A percentile compares a stretch with the other conserved stretches of the same genome.
These are phyloP conservation scores for Eragrostis nindensis DNA, from an alignment of 176 grass and related monocot genomes.

Conservation along the genomic window DNA sequence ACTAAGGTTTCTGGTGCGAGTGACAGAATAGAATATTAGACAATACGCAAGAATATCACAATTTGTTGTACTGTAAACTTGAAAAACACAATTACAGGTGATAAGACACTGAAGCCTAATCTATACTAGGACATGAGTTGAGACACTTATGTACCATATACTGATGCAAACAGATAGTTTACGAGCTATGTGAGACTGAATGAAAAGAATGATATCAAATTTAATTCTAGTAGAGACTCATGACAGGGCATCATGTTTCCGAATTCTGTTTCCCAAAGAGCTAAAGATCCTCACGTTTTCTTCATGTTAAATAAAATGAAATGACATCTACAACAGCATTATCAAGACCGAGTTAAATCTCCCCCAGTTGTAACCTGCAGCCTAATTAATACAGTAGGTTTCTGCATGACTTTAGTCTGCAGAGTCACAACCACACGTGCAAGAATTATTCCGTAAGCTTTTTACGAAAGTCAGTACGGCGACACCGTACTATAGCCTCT, in stretches of 20 bases:
- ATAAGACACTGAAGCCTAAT: constrained; percentile 1
- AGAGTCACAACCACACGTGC: background rate
- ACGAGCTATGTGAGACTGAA: background rate
- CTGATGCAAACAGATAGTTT: constrained; percentile 25
- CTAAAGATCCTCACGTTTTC: background rate
- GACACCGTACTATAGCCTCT: background rate
- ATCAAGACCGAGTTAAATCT: constrained; percentile 5
- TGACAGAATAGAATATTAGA: too few relatives aligned
- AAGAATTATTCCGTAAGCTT: constrained; percentile 7
- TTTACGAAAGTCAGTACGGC: background rate
- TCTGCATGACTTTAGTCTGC: background rate
- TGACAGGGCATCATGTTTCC: background rate
- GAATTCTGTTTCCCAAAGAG: background rate
- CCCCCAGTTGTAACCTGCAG: background rate
- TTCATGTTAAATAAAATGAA: constrained; percentile 3
- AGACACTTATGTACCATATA: constrained; percentile 16
- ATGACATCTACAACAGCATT: constrained; percentile 14
- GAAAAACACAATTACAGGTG: background rate
- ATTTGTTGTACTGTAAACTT: background rate
- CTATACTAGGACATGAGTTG: too few relatives aligned
- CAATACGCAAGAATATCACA: too few relatives aligned
- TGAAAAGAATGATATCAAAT: constrained; percentile 9
- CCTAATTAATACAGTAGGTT: constrained; percentile 15
- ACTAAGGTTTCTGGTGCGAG: too few relatives aligned
- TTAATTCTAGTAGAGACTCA: constrained; percentile 20